Evolutionary conservation across 805 yeast genomes (phyloP), one percentile per base, ranked within the genome.

Genomic region (Sugiyamaella mastotermitis): DNA sequence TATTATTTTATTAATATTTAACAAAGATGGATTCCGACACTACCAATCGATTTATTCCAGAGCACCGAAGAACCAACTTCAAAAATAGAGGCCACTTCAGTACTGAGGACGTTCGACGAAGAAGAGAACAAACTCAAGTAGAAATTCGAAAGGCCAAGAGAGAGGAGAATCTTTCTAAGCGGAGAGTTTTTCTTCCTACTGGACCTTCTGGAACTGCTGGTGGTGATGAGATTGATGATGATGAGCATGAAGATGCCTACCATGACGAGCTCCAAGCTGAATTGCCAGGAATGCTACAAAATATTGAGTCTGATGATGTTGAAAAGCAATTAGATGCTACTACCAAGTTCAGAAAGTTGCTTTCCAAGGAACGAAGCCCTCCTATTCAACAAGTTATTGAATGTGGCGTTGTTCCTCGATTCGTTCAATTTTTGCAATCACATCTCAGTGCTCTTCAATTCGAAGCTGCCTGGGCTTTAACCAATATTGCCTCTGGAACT

Each of bases 401-500:
- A 58, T 73, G 88, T 38, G 97, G 97, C 32, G 96, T 90, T 23
- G 92, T 92, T 38, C 94, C 97, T 42, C 79, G 80, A 38, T 74
- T 92, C 60, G 96, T 92, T 39, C 79, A 75, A 52, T 86, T 88
- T 53, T 82, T 92, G 87, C 67, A 69, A 43, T 71, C 73, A 42
- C 69, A 75, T 38, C 87, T 84, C 50, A 87, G 84, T 54, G 77
- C 83, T 71, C 72, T 92, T 53, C 97, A 90, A 65, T 76, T 92
- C 53, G 98, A 92, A 68, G 95, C 97, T 9, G 97, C 98, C 6
- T 92, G 98, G 98, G 97, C 97, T n/a, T 74, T 92, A 51, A 92
- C 98, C 35, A 92, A 92, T 60, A 90, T 92, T 61, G 97, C 97
- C 16, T 85, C 96, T 3, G 98, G 98, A 47, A 69, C 81, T 36